phyloP scores from a whole-genome alignment of 2,329 filamentous ascomycete species.

The Ceratocystiopsis minuta region DNA sequence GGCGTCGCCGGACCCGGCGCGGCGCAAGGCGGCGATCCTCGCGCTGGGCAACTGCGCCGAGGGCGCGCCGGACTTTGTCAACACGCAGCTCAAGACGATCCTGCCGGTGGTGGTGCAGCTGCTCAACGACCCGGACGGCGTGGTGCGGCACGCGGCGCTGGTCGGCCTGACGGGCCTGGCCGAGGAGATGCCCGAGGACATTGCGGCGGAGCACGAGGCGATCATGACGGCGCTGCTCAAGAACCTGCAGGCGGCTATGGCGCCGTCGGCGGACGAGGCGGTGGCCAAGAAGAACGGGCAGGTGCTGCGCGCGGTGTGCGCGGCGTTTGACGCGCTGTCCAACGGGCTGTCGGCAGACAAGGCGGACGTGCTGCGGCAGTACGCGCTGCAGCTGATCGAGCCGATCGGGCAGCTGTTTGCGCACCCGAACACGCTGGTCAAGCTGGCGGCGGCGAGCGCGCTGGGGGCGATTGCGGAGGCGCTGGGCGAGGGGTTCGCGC shows the following conservation, averaged over 20 bases:
- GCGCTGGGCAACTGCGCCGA: conserved; percentile 88
- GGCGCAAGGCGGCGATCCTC: conserved; percentile 78
- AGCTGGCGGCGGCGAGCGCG: conserved; percentile 74
- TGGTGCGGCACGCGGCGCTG: conserved; percentile 73
- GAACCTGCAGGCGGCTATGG: conserved; percentile 70
- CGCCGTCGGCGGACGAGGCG: conserved; percentile 42
- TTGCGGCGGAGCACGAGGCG: conserved; percentile 66
- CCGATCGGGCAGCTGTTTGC: conserved; percentile 70
- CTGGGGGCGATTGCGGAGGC: conserved; percentile 81
- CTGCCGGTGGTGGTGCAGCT: conserved; percentile 72
- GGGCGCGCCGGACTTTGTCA: conserved; percentile 92
- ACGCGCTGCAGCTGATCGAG: conserved; percentile 66
- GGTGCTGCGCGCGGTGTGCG: conserved; percentile 79
- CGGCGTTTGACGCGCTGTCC: conserved; percentile 78
- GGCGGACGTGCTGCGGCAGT: conserved; percentile 60
- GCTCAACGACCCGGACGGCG: conserved; percentile 64
- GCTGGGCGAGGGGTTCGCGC: conserved; percentile 63
- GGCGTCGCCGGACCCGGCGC: conserved; percentile 52
- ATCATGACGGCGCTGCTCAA: conserved; percentile 72
- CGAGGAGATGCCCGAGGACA: conserved; percentile 82
- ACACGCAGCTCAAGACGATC: conserved; percentile 73
- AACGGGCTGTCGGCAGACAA: conserved; percentile 70
- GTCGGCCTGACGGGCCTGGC: conserved; percentile 78
- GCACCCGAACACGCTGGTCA: conserved; percentile 75
- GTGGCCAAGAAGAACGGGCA: conserved; percentile 59